phyloP scores from a whole-genome alignment of 441 rosid genomes.

The Isatis lusitanica region DNA sequence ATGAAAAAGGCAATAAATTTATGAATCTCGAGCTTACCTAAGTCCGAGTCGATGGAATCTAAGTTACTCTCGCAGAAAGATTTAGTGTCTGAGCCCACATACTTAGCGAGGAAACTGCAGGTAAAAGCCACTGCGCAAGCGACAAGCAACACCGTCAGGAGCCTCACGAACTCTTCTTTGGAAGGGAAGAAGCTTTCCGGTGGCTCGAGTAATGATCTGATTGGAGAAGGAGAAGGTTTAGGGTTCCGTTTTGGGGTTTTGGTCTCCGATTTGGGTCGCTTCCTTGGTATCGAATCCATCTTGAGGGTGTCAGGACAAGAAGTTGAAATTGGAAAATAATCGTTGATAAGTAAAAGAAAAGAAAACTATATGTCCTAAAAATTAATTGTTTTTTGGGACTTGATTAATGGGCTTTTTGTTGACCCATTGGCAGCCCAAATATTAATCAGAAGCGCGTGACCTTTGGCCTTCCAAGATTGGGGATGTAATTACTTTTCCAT shows the following conservation, averaged over 20 bases:
- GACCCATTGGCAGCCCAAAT: neutral
- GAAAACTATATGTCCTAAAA: neutral
- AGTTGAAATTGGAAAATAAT: neutral
- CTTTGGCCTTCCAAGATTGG: no score
- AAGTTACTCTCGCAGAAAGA: constrained; percentile 59
- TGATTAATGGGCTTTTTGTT: neutral
- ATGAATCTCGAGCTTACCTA: constrained; percentile 43
- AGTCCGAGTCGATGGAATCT: constrained; percentile 44
- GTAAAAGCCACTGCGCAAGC: constrained; percentile 62
- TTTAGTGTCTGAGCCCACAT: constrained; percentile 42
- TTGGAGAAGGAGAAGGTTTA: constrained; percentile 37
- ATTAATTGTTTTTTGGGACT: no score
- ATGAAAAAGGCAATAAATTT: neutral
- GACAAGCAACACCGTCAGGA: constrained; percentile 53
- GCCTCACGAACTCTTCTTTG: constrained; percentile 52
- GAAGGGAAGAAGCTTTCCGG: constrained; percentile 68
- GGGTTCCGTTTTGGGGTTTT: constrained; percentile 27
- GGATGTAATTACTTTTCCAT: no score
- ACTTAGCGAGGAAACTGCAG: constrained; percentile 49
- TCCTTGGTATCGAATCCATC: constrained; percentile 50
- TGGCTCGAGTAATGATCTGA: constrained; percentile 51
- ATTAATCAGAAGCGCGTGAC: neutral
- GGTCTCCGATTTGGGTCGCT: constrained; percentile 47
- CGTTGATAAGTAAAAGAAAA: no score
- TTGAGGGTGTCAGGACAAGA: constrained; percentile 43